Evolutionary conservation across 768 basidiomycete species (phyloP).

Genomic region (Leucogyrophana mollusca): DNA sequence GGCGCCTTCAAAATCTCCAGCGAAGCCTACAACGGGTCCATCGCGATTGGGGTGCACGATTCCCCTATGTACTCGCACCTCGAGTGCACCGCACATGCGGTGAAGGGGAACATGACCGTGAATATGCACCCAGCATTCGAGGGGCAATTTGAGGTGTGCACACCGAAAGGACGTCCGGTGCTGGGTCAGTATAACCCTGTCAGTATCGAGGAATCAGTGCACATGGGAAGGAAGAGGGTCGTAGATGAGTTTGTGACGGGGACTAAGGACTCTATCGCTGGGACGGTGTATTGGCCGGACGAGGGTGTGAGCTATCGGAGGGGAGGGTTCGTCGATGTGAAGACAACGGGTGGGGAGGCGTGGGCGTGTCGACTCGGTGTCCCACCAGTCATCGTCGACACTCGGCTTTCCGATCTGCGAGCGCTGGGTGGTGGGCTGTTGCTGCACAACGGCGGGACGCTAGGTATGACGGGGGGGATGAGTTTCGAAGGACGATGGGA

Average conservation of each 20-base stretch:
- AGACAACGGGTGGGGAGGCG: slow-evolving; percentile 10
- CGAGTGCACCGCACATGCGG: slow-evolving; percentile 25
- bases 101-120: slow-evolving; percentile 22
- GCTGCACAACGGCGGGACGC: no score
- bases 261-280: slow-evolving; percentile 8
- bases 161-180: slow-evolving; percentile 5
- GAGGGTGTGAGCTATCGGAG: slow-evolving; percentile 13
- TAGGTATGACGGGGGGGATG: no score
- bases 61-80: slow-evolving; percentile 38
- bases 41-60: slow-evolving; percentile 26
- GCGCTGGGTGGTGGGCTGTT: no score
- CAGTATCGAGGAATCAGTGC: slow-evolving; percentile 32
- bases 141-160: slow-evolving; percentile 35
- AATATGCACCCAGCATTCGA: slow-evolving; percentile 39
- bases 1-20: slow-evolving; percentile 33
- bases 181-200: no score
- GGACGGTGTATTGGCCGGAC: slow-evolving; percentile 24
- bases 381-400: no score
- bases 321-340: slow-evolving; percentile 16
- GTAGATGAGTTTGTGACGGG: no score
- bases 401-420: no score
- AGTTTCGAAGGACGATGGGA: no score
- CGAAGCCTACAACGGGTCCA: slow-evolving; percentile 24
- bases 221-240: slow-evolving; percentile 32
- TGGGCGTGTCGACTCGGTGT: no score